phyloP scores from a whole-genome alignment of 768 basidiomycete species.

The Naganishia friedmannii region DNA sequence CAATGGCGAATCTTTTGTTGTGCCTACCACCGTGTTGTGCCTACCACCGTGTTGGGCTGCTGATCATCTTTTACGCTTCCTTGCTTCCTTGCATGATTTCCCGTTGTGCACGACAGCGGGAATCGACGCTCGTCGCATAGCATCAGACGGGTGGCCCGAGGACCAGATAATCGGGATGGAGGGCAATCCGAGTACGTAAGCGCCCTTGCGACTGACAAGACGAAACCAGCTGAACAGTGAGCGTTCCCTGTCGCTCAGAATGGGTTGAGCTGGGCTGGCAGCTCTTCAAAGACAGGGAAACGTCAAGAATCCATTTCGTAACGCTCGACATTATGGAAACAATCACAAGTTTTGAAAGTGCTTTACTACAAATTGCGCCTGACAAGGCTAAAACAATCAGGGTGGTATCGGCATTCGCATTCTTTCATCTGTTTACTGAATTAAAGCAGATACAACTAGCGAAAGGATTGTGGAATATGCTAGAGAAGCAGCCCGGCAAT shows the following conservation, averaged over 20 bases:
- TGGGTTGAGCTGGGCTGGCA: conserved; percentile 13
- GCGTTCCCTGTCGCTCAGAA: neutral
- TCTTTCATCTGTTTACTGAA: conserved; percentile 9
- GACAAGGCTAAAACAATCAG: neutral
- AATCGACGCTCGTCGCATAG: neutral
- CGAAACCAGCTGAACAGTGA: neutral
- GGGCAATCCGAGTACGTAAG: neutral
- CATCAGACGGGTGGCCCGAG: neutral
- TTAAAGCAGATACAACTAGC: neutral
- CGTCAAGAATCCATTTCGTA: neutral
- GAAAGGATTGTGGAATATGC: conserved; percentile 1
- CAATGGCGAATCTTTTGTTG: neutral
- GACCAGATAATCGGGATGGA: conserved; percentile 6
- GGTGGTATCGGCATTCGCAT: conserved; percentile 10
- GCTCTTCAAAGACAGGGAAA: conserved; percentile 13
- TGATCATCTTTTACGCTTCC: neutral
- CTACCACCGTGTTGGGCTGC: neutral
- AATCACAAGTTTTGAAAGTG: too few species aligned
- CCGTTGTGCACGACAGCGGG: neutral
- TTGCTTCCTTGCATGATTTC: neutral
- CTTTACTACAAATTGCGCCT: neutral
- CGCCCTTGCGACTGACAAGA: neutral
- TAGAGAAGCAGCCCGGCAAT: conserved; percentile 15
- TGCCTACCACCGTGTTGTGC: neutral
- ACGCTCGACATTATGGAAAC: neutral